Evolutionary conservation across 768 basidiomycete genomes (phyloP), one percentile per base, ranked within the genome.

Genomic region (Serendipita sp.): DNA sequence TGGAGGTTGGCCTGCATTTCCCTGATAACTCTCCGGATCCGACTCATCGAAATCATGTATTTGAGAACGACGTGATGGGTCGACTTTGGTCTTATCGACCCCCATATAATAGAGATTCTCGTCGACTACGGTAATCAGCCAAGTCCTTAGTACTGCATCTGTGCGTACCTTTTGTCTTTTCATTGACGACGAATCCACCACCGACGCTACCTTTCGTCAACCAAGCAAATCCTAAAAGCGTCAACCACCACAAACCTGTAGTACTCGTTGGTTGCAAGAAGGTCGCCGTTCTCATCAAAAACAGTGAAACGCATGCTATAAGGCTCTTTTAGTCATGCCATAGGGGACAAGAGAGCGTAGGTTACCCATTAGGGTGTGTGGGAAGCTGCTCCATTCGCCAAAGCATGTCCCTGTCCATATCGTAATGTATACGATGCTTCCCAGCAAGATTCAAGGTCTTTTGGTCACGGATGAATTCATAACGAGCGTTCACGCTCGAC

Each of bases 41-140:
- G 78, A 75, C 11, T 79, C 77, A 11, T 75, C 62, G 4, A 76
- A 65, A 24, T 73, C 76, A 67, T 82, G 80, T 13, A 74, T 76
- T 66, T 88, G 86, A 67, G 88, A 82, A 45, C 90, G 75, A 41
- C 94, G 80, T 34, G 91, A 85, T 16, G 82, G 82, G 64, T 91
- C 88, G 3, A 93, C 92, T 9, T 75, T 77, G 61, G 77, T 76
- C 73, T 94, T 92, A 72, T 93, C 82, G 28, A 94, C 88, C 17
- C 88, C 84, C 72, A 90, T 91, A 78, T 96, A 97, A 71, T 90
- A 97, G 65, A 96, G 70, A 70, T 97, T 97, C 74, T 97, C 94
- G 67, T 91, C 91, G 62, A 85, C 90, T 88, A n/a, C 58, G 20
- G 44, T 13, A 20, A 38, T 28, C 4, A 38, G 44, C 24, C 26